Evolutionary conservation across 345 rosid genomes (phyloP).

Genomic region (Pistacia integerrima): DNA sequence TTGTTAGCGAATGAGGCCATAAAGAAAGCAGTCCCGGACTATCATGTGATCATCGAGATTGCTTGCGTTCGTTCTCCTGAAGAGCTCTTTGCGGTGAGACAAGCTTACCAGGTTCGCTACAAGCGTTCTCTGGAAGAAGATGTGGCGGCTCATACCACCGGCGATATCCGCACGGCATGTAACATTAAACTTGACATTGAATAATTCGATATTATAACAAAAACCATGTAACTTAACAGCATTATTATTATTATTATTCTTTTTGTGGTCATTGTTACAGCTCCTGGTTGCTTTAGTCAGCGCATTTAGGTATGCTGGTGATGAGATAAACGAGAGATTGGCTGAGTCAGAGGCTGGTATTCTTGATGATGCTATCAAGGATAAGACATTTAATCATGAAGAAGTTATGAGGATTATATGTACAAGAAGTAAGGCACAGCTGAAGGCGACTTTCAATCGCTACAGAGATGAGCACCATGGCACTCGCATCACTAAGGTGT

Average conservation of each 20-base stretch:
- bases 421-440: slow-evolving; percentile 65
- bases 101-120: slow-evolving; percentile 63
- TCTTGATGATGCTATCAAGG: slow-evolving; percentile 51
- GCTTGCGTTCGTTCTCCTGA: slow-evolving; percentile 54
- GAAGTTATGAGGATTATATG: slow-evolving; percentile 57
- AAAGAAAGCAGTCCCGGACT: slow-evolving; percentile 34
- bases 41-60: slow-evolving; percentile 55
- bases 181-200: background rate
- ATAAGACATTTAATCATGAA: slow-evolving; percentile 48
- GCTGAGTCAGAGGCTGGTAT: slow-evolving; percentile 50
- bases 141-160: slow-evolving; percentile 57
- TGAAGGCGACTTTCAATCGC: slow-evolving; percentile 60
- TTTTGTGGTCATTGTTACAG: slow-evolving; percentile 29
- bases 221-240: no score
- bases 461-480: slow-evolving; percentile 46
- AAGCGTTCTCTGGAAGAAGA: slow-evolving; percentile 74
- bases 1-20: slow-evolving; percentile 54
- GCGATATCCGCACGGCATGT: slow-evolving; percentile 57
- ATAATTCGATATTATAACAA: no score
- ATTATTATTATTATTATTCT: no score
- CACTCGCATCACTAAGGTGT: slow-evolving; percentile 52
- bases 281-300: slow-evolving; percentile 58
- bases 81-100: slow-evolving; percentile 58
- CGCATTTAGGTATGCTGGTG: slow-evolving; percentile 56
- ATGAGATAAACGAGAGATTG: slow-evolving; percentile 43